These are phyloP conservation scores for Anthostomella pinea DNA, from an alignment of 2,329 filamentous ascomycete genomes.

Conservation along the genomic window DNA sequence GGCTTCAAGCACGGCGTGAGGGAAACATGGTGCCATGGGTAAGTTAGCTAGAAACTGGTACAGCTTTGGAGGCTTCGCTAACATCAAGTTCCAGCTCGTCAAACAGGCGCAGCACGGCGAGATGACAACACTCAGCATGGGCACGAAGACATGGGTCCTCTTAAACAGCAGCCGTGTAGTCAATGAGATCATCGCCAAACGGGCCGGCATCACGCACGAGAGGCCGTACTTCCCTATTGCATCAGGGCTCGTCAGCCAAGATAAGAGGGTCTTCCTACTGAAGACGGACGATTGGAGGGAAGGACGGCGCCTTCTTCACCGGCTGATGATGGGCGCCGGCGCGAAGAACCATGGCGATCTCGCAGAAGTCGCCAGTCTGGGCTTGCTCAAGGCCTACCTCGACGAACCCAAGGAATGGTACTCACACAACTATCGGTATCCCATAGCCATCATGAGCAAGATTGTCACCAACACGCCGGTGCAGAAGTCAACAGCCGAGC, in stretches of 20 bases:
- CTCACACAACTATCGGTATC: conserved; percentile 39
- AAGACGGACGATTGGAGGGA: conserved; percentile 35
- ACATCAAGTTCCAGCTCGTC: background rate
- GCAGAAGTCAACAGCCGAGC: conserved; percentile 29
- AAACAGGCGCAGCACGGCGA: conserved; percentile 23
- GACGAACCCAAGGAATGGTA: conserved; percentile 35
- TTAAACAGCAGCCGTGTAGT: conserved; percentile 40
- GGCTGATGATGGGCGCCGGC: conserved; percentile 31
- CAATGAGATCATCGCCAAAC: conserved; percentile 36
- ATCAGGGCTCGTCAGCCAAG: conserved; percentile 34
- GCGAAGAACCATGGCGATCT: conserved; percentile 32
- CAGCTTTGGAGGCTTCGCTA: too few species aligned
- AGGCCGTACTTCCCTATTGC: conserved; percentile 34
- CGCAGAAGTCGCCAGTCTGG: conserved; percentile 36
- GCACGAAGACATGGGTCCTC: conserved; percentile 39
- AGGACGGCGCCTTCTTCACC: conserved; percentile 38
- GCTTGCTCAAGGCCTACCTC: conserved; percentile 35
- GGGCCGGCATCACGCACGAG: conserved; percentile 33
- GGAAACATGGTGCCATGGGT: conserved; percentile 4
- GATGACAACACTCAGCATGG: conserved; percentile 28
- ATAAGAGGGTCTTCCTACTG: conserved; percentile 32
- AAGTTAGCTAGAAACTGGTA: background rate
- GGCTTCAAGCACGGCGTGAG: conserved; percentile 7
- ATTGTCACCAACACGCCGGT: conserved; percentile 35
- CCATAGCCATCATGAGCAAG: conserved; percentile 36